Percentiles rank a stretch among this genome's conserved stretches.
Conservation (phyloP, 108 stramenopile species). For the Bacterosira constricta region DNA sequence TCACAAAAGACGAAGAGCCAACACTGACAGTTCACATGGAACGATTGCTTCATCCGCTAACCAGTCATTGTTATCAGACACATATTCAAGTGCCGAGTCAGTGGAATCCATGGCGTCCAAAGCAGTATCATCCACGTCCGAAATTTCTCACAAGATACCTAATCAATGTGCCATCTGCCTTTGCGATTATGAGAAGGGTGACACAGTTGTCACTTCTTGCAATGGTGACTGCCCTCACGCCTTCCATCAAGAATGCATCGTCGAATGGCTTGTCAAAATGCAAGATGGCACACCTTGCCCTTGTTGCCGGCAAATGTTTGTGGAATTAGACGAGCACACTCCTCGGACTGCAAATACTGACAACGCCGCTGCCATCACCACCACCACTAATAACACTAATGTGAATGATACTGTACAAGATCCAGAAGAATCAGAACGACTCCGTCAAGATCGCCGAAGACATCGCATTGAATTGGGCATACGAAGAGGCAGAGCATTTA, state of each 20-base stretch:
- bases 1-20: constrained; percentile 3
- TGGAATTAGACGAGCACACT: constrained; percentile 44
- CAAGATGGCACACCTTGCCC: constrained; percentile 70
- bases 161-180: constrained; percentile 81
- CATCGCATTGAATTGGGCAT: not conserved
- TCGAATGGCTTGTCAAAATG: constrained; percentile 74
- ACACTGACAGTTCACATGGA: not conserved
- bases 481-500: not conserved
- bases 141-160: constrained; percentile 39
- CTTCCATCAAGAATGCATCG: constrained; percentile 75
- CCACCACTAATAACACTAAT: not conserved
- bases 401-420: not conserved
- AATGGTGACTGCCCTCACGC: constrained; percentile 62
- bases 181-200: constrained; percentile 60
- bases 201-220: constrained; percentile 57
- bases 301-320: constrained; percentile 69
- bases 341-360: not conserved
- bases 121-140: not conserved
- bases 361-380: not conserved
- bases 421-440: not conserved
- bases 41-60: not conserved
- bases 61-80: not conserved
- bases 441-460: not conserved
- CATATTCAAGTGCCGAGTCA: not conserved
- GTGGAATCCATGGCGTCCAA: not conserved